Evolutionary conservation across 192 early-diverging fungal species (phyloP).

Genomic region (Entophlyctis helioformis): DNA sequence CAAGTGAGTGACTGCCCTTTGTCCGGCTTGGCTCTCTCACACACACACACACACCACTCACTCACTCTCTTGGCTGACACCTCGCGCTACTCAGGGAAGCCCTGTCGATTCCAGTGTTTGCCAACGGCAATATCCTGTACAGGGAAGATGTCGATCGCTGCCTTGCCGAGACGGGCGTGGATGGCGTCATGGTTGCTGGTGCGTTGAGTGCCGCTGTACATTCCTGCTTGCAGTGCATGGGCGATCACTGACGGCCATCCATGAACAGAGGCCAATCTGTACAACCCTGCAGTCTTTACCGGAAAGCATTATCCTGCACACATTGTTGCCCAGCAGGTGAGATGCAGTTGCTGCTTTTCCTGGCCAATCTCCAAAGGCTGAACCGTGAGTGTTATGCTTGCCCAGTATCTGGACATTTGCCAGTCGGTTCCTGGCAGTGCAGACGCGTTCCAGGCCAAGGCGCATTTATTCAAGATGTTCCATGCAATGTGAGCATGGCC

Average conservation of each 20-base stretch:
- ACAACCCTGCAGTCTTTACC: slow-evolving; percentile 81
- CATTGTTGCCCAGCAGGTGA: slow-evolving; percentile 62
- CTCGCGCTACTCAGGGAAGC: slow-evolving; percentile 33
- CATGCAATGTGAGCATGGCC: slow-evolving; percentile 21
- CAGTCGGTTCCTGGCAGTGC: slow-evolving; percentile 41
- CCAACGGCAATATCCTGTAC: slow-evolving; percentile 97
- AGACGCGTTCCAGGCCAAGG: slow-evolving; percentile 57
- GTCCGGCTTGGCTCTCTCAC: too few relatives aligned
- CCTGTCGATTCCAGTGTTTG: slow-evolving; percentile 82
- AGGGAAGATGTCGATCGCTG: slow-evolving; percentile 78
- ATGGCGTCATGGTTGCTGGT: slow-evolving; percentile 87
- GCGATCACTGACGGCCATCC: background rate
- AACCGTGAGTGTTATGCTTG: background rate
- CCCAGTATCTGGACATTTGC: slow-evolving; percentile 78
- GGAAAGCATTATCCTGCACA: slow-evolving; percentile 52
- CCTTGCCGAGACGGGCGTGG: slow-evolving; percentile 70
- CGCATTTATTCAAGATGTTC: slow-evolving; percentile 91
- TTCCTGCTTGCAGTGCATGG: background rate
- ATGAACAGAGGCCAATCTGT: slow-evolving; percentile 35
- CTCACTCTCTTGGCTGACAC: background rate
- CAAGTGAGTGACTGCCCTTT: too few relatives aligned
- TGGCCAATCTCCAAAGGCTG: background rate
- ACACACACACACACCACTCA: too few relatives aligned
- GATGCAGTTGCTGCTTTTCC: background rate
- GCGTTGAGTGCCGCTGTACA: slow-evolving; percentile 20